Conservation (phyloP, 2,329 filamentous ascomycete genomes). For the Lecanicillium sp. region DNA sequence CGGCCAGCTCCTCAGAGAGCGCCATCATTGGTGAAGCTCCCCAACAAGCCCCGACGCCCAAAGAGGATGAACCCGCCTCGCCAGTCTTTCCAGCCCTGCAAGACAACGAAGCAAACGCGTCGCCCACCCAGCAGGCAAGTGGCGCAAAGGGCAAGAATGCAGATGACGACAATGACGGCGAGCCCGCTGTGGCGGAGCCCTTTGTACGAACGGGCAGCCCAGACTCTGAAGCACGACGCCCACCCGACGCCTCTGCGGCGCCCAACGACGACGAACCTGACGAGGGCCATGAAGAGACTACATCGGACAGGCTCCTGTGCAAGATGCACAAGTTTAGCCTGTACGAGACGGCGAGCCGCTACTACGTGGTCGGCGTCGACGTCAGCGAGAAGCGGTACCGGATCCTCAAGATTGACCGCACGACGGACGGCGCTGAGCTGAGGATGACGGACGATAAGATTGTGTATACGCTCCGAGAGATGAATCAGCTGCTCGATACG, state of each 20-base stretch:
- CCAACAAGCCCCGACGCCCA: background rate
- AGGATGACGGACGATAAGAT: constrained; percentile 91
- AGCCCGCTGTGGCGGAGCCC: constrained; percentile 48
- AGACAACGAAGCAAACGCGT: constrained; percentile 20
- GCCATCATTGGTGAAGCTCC: background rate
- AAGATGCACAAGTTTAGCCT: constrained; percentile 96
- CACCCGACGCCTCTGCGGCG: constrained; percentile 5
- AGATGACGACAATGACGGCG: constrained; percentile 47
- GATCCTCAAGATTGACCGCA: constrained; percentile 91
- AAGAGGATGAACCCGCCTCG: constrained; percentile 10
- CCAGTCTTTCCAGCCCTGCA: constrained; percentile 28
- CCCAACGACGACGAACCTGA: constrained; percentile 6
- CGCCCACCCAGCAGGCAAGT: too few relatives aligned
- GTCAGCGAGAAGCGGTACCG: constrained; percentile 82
- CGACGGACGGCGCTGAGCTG: constrained; percentile 66
- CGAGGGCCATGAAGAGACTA: constrained; percentile 24
- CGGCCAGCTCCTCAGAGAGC: background rate
- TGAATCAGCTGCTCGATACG: constrained; percentile 85
- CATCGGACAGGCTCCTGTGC: constrained; percentile 34
- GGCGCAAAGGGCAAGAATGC: background rate
- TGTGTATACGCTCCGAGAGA: constrained; percentile 84
- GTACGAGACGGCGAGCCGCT: constrained; percentile 89
- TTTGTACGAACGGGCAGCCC: constrained; percentile 50
- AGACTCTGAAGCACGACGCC: constrained; percentile 26
- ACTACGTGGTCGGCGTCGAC: constrained; percentile 91